Evolutionary conservation across 2,329 filamentous ascomycete species (phyloP).

Genomic region (Teratosphaeria epicoccoides): DNA sequence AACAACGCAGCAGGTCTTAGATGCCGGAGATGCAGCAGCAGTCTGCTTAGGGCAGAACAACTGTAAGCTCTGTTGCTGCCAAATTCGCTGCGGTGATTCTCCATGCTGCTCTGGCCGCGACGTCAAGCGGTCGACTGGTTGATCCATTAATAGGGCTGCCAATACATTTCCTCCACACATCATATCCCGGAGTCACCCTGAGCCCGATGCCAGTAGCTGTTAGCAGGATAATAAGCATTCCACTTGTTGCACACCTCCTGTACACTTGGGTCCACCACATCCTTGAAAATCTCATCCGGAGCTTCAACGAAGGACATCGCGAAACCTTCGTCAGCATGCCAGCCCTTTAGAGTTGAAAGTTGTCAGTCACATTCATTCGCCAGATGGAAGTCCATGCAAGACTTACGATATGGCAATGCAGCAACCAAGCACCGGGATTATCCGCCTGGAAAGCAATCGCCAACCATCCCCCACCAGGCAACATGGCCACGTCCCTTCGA

Average conservation of each 20-base stretch:
- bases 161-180: too few species aligned
- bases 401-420: constrained; percentile 4
- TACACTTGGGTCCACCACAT: background rate
- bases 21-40: too few species aligned
- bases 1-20: too few species aligned
- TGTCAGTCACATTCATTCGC: background rate
- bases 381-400: background rate
- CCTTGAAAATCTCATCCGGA: background rate
- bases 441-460: constrained; percentile 20
- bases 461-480: constrained; percentile 19
- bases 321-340: background rate
- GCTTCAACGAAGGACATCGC: background rate
- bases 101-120: too few species aligned
- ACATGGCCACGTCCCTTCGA: constrained; percentile 20
- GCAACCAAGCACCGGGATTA: constrained; percentile 22
- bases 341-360: background rate
- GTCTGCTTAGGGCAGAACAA: too few species aligned
- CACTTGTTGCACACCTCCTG: background rate
- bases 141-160: too few species aligned
- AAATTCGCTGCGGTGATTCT: too few species aligned
- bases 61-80: too few species aligned
- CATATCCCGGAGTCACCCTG: background rate
- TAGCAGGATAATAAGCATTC: background rate
- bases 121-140: too few species aligned
- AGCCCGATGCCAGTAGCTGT: background rate